Evolutionary conservation across 176 grass and related monocot genomes (phyloP).

Genomic region (Otatea glauca): DNA sequence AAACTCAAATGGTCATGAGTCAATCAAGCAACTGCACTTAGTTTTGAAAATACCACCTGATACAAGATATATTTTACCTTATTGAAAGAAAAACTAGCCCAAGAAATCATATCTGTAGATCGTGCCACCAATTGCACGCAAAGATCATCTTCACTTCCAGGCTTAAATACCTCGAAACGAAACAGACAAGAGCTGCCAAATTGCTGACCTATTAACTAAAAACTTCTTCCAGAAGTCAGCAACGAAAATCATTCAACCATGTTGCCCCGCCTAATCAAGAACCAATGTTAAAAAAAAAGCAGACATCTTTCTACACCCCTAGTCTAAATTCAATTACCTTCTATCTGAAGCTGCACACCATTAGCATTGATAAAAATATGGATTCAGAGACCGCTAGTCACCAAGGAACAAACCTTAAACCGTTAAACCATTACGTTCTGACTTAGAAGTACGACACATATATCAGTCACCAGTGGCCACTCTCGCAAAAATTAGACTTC

Average conservation of each 20-base stretch:
- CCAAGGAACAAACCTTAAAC: neutral
- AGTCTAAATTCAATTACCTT: neutral
- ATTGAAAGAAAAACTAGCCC: neutral
- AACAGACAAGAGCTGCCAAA: neutral
- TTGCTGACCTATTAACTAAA: neutral
- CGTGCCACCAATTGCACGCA: neutral
- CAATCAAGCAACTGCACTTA: neutral
- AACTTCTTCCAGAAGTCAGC: constrained; percentile 5
- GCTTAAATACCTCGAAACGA: neutral
- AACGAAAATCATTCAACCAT: neutral
- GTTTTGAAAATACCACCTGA: neutral
- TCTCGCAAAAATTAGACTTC: neutral
- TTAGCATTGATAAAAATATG: neutral
- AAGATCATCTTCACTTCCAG: neutral
- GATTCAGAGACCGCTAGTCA: neutral
- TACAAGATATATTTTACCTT: neutral
- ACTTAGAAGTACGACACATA: neutral
- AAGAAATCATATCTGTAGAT: neutral
- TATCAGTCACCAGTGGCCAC: neutral
- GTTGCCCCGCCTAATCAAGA: neutral
- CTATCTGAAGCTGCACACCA: neutral
- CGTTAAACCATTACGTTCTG: neutral
- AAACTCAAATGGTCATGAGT: neutral
- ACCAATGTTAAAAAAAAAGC: neutral
- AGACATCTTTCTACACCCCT: neutral